phyloP scores from a whole-genome alignment of 768 basidiomycete genomes.

The Xerocomus potaroensis region DNA sequence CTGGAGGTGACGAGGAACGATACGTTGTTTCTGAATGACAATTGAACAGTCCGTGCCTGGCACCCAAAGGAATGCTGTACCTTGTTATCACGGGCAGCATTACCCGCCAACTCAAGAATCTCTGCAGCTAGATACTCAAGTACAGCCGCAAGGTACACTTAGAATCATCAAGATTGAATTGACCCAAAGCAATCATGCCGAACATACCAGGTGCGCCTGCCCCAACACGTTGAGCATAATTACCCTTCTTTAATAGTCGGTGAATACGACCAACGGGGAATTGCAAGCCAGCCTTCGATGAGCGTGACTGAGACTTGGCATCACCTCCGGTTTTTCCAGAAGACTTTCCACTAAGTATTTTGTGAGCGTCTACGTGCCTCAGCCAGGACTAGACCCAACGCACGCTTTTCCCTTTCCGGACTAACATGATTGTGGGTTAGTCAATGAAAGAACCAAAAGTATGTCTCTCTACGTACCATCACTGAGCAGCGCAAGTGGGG shows the following conservation, averaged over 20 bases:
- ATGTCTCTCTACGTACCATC: slow-evolving; percentile 32
- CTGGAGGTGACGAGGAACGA: slow-evolving; percentile 74
- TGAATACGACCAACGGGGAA: slow-evolving; percentile 86
- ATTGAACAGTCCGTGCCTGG: neutral
- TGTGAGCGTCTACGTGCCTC: neutral
- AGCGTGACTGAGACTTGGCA: slow-evolving; percentile 61
- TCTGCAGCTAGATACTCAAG: slow-evolving; percentile 86
- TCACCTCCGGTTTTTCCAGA: slow-evolving; percentile 48
- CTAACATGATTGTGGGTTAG: slow-evolving; percentile 27
- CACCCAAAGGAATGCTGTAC: slow-evolving; percentile 5
- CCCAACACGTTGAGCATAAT: slow-evolving; percentile 69
- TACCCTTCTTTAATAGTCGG: slow-evolving; percentile 68
- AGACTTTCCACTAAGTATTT: slow-evolving; percentile 39
- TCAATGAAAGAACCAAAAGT: neutral
- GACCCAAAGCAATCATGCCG: neutral
- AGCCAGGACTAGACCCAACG: slow-evolving; percentile 17
- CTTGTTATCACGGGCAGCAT: slow-evolving; percentile 74
- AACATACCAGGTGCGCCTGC: slow-evolving; percentile 60
- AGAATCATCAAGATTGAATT: neutral
- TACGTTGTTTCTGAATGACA: slow-evolving; percentile 55
- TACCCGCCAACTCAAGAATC: slow-evolving; percentile 81
- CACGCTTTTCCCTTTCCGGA: slow-evolving; percentile 57
- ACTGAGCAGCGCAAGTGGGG: slow-evolving; percentile 6
- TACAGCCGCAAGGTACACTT: slow-evolving; percentile 81
- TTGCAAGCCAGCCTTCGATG: slow-evolving; percentile 57